Conservation (phyloP, 148 eudicot species). For the Salicornia ramosissima region DNA sequence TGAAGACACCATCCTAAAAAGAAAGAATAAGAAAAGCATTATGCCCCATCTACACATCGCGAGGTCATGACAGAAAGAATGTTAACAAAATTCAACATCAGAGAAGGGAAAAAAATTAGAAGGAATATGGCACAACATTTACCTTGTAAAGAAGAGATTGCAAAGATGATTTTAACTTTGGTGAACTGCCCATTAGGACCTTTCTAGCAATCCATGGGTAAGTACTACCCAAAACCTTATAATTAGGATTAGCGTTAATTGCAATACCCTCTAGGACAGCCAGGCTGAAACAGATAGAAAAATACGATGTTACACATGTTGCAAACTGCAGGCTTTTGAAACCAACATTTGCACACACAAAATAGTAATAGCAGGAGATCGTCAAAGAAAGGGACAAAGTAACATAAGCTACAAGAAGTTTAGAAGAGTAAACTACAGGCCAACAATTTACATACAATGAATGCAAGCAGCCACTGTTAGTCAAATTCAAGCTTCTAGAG, state of each 20-base stretch:
- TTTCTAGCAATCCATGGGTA: slow-evolving; percentile 96
- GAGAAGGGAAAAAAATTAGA: background rate
- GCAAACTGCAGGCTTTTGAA: background rate
- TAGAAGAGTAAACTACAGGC: background rate
- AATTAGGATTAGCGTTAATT: slow-evolving; percentile 61
- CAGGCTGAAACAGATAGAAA: slow-evolving; percentile 43
- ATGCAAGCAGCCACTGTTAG: background rate
- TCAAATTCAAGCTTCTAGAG: background rate
- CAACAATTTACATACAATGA: background rate
- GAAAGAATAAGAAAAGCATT: slow-evolving; percentile 12
- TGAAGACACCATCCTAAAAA: slow-evolving; percentile 76
- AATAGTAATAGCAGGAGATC: too few species aligned
- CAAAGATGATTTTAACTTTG: slow-evolving; percentile 68
- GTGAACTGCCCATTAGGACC: slow-evolving; percentile 76
- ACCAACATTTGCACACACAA: too few species aligned
- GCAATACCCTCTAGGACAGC: slow-evolving; percentile 99
- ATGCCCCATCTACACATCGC: background rate
- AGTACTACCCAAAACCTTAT: slow-evolving; percentile 93
- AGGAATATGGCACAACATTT: background rate
- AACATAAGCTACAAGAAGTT: background rate
- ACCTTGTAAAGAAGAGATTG: slow-evolving; percentile 83
- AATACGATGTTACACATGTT: background rate
- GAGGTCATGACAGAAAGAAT: background rate
- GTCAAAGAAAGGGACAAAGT: background rate
- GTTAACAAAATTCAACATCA: background rate